Evolutionary conservation across 2,329 filamentous ascomycete species (phyloP).

Genomic region (Davidsoniella australis): DNA sequence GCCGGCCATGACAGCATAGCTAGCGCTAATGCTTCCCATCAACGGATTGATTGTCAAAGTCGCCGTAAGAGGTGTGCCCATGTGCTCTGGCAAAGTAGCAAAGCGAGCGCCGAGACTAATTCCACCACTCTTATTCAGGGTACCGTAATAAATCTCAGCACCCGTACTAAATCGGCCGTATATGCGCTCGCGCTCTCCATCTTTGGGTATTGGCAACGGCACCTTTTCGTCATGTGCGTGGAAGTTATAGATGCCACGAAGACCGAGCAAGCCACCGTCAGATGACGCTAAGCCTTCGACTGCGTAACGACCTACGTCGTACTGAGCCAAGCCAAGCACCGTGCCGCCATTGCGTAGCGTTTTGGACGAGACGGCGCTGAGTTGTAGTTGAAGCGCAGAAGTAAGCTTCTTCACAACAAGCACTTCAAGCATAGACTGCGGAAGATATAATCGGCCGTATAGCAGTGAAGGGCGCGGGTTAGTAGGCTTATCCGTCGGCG

Average conservation of each 20-base stretch:
- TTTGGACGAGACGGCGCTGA: slow-evolving; percentile 62
- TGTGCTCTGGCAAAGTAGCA: slow-evolving; percentile 64
- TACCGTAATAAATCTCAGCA: slow-evolving; percentile 87
- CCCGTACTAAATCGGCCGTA: slow-evolving; percentile 79
- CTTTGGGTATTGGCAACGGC: slow-evolving; percentile 13
- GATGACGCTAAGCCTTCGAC: slow-evolving; percentile 84
- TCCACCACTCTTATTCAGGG: slow-evolving; percentile 83
- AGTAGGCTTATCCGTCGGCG: slow-evolving; percentile 14
- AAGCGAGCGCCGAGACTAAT: slow-evolving; percentile 80
- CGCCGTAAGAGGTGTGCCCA: slow-evolving; percentile 80
- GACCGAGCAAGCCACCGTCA: slow-evolving; percentile 73
- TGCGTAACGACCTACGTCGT: slow-evolving; percentile 74
- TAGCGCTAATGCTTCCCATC: slow-evolving; percentile 83
- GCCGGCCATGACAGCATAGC: slow-evolving; percentile 79
- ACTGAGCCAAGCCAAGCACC: slow-evolving; percentile 55
- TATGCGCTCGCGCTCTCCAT: slow-evolving; percentile 37
- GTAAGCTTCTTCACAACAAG: slow-evolving; percentile 65
- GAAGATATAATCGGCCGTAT: slow-evolving; percentile 67
- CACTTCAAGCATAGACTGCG: slow-evolving; percentile 71
- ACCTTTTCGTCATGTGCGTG: slow-evolving; percentile 45
- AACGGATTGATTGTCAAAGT: slow-evolving; percentile 85
- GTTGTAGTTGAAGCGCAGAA: slow-evolving; percentile 59
- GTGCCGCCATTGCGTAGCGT: slow-evolving; percentile 60
- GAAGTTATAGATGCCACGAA: slow-evolving; percentile 88
- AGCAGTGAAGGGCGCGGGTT: slow-evolving; percentile 39